Evolutionary conservation across 208 protist genomes (phyloP).

Genomic region (Herpetomonas muscarum): DNA sequence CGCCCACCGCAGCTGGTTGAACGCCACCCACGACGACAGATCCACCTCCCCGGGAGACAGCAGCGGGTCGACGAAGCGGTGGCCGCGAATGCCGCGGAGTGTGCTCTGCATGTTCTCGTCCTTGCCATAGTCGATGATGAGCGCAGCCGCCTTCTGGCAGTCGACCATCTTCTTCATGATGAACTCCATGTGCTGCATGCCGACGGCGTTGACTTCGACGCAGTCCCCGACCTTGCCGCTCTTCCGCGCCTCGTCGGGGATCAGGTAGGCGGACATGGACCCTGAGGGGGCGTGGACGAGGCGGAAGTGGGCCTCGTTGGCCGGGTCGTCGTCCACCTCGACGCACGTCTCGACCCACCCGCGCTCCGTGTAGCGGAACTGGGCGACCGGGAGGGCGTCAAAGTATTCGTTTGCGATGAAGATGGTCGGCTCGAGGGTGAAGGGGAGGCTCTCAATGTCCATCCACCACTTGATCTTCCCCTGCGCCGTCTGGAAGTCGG

Average conservation of each 20-base stretch:
- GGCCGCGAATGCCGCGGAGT: constrained; percentile 82
- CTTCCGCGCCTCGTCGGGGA: constrained; percentile 76
- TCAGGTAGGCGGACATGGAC: constrained; percentile 83
- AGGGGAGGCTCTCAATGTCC: constrained; percentile 77
- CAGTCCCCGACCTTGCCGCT: constrained; percentile 68
- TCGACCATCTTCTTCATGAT: constrained; percentile 87
- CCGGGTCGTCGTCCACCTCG: constrained; percentile 85
- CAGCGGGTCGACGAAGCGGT: constrained; percentile 87
- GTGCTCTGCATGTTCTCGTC: constrained; percentile 91
- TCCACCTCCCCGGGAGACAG: constrained; percentile 91
- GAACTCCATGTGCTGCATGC: constrained; percentile 85
- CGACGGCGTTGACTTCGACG: constrained; percentile 82
- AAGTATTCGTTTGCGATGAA: constrained; percentile 91
- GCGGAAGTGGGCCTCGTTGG: constrained; percentile 79
- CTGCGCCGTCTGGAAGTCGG: constrained; percentile 79
- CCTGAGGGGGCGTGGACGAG: constrained; percentile 85
- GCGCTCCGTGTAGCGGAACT: constrained; percentile 89
- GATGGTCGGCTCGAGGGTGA: constrained; percentile 80
- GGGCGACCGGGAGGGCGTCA: constrained; percentile 89
- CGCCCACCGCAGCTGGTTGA: constrained; percentile 80
- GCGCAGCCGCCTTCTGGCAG: constrained; percentile 69
- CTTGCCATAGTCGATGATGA: constrained; percentile 93
- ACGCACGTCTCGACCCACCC: constrained; percentile 91
- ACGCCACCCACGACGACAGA: constrained; percentile 86
- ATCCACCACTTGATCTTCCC: constrained; percentile 89